Evolutionary conservation across 2,329 filamentous ascomycete genomes (phyloP).

Genomic region (Xylogone sp.): DNA sequence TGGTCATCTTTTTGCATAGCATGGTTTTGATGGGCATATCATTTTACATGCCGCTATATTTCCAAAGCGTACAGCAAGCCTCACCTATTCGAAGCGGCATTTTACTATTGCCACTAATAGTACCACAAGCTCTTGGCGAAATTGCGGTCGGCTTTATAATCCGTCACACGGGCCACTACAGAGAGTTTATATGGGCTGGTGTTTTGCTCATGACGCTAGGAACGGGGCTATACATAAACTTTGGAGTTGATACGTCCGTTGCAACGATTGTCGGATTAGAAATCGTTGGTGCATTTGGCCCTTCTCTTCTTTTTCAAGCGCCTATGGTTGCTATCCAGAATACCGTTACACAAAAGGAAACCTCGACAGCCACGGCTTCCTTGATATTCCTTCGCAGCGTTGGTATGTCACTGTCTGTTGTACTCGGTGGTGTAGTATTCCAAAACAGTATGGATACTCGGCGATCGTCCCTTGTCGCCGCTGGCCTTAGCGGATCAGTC

Average conservation of each 20-base stretch:
- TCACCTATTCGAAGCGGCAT: conserved; percentile 69
- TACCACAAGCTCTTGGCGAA: conserved; percentile 61
- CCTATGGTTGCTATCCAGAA: conserved; percentile 65
- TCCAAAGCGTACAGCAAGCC: conserved; percentile 70
- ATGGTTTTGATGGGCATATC: conserved; percentile 49
- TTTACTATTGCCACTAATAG: conserved; percentile 65
- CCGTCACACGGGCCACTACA: conserved; percentile 60
- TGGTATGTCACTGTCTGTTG: conserved; percentile 63
- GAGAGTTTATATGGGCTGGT: conserved; percentile 52
- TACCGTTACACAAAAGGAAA: conserved; percentile 55
- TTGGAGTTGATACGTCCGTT: conserved; percentile 51
- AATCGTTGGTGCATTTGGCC: conserved; percentile 55
- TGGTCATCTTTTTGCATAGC: conserved; percentile 68
- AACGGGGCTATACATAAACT: conserved; percentile 56
- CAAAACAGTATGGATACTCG: conserved; percentile 67
- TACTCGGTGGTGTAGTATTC: conserved; percentile 75
- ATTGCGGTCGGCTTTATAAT: conserved; percentile 50
- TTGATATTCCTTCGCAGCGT: conserved; percentile 54
- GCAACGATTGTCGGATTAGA: conserved; percentile 53
- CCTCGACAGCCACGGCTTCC: conserved; percentile 59
- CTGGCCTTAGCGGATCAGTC: conserved; percentile 17
- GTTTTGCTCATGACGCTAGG: conserved; percentile 57
- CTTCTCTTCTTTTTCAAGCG: conserved; percentile 63
- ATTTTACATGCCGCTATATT: conserved; percentile 57
- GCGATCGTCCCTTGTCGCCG: conserved; percentile 3